Evolutionary conservation across 805 yeast genomes (phyloP).

Genomic region (Cyberlindnera samutprakarnensis): DNA sequence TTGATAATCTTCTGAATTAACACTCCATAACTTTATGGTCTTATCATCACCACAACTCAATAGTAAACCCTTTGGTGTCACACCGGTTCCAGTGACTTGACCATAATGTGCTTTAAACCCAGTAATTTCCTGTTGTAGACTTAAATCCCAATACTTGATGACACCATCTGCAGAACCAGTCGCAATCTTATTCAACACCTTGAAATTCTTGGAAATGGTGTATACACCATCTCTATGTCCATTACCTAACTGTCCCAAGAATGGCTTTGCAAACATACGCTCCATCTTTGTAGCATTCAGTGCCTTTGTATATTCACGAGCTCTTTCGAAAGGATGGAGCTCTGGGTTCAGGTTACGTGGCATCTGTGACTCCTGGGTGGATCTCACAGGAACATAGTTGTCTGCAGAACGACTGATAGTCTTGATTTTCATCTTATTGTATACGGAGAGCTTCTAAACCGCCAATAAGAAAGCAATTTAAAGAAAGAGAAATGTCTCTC

Average conservation of each 20-base stretch:
- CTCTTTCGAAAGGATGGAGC: slow-evolving; percentile 93
- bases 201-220: slow-evolving; percentile 71
- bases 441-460: too few species aligned
- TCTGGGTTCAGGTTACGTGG: slow-evolving; percentile 92
- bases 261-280: slow-evolving; percentile 96
- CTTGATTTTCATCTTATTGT: slow-evolving; percentile 21
- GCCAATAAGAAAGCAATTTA: too few species aligned
- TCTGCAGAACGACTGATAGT: slow-evolving; percentile 63
- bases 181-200: slow-evolving; percentile 66
- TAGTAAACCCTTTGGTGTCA: slow-evolving; percentile 45
- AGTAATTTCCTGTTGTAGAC: slow-evolving; percentile 65
- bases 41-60: slow-evolving; percentile 89
- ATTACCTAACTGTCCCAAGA: slow-evolving; percentile 86
- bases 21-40: slow-evolving; percentile 84
- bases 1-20: slow-evolving; percentile 44
- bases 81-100: slow-evolving; percentile 76
- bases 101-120: slow-evolving; percentile 88
- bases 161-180: slow-evolving; percentile 95
- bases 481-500: too few species aligned
- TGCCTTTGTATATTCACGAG: slow-evolving; percentile 93
- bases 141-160: slow-evolving; percentile 88
- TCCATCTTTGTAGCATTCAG: slow-evolving; percentile 92
- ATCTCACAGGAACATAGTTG: slow-evolving; percentile 84
- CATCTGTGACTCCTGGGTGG: slow-evolving; percentile 78
- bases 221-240: slow-evolving; percentile 97